A percentile compares a stretch with the other conserved stretches of the same genome.
phyloP scores from a whole-genome alignment of 495 filamentous ascomycete genomes.

The Trichoderma orchidacearum region DNA sequence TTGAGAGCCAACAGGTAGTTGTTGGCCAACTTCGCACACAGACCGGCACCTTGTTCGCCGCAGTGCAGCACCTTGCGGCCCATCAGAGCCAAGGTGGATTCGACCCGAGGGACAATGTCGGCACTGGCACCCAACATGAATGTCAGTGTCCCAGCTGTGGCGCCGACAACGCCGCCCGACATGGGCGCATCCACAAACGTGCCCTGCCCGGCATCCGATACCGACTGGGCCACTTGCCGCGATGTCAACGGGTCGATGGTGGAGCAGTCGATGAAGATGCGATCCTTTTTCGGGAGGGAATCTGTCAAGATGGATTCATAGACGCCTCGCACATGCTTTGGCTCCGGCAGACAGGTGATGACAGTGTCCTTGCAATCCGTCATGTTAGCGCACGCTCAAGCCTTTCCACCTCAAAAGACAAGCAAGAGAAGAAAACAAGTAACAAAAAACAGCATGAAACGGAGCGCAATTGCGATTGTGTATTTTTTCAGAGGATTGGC shows the following conservation, averaged over 20 bases:
- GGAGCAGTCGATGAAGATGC: constrained; percentile 69
- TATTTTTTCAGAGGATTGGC: constrained; percentile 51
- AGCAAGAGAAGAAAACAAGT: not conserved
- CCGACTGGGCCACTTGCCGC: constrained; percentile 46
- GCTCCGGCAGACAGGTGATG: constrained; percentile 70
- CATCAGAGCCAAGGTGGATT: constrained; percentile 58
- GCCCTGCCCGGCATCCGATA: constrained; percentile 38
- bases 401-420: not conserved
- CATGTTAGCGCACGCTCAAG: constrained; percentile 6
- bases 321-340: constrained; percentile 62
- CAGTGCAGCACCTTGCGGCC: constrained; percentile 71
- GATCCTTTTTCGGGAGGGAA: constrained; percentile 28
- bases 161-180: constrained; percentile 78
- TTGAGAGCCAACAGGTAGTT: constrained; percentile 87
- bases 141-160: constrained; percentile 57
- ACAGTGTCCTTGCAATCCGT: constrained; percentile 47
- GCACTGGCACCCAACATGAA: constrained; percentile 75
- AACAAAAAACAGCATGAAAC: not conserved
- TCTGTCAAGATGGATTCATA: constrained; percentile 48
- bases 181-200: constrained; percentile 71
- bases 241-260: constrained; percentile 78
- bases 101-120: constrained; percentile 43
- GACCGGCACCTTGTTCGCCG: constrained; percentile 63
- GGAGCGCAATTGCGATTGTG: too few relatives aligned
- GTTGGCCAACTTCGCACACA: constrained; percentile 81